Conservation (phyloP, 208 protist genomes). For the Acanthamoeba triangularis region DNA sequence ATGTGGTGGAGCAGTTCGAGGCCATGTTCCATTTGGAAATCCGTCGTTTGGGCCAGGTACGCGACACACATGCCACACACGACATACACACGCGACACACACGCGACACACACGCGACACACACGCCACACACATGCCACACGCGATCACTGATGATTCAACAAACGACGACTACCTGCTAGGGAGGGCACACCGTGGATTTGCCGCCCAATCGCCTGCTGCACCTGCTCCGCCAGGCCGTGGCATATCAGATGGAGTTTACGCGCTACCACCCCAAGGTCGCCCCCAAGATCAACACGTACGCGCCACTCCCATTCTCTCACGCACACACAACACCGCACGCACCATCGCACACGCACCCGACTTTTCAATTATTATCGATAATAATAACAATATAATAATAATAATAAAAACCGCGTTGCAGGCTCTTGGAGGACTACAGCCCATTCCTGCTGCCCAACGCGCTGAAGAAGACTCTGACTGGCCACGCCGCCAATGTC, state of each 20-base stretch:
- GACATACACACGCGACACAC: neutral
- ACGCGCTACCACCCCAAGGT: constrained; percentile 89
- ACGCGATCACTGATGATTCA: no score
- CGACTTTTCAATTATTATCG: no score
- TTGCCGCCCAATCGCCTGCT: constrained; percentile 78
- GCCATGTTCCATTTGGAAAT: constrained; percentile 86
- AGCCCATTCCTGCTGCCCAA: constrained; percentile 88
- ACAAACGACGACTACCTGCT: neutral
- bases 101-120: neutral
- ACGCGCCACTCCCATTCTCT: neutral
- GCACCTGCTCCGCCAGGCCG: constrained; percentile 87
- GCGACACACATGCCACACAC: no score
- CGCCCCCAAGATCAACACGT: constrained; percentile 87
- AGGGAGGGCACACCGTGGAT: constrained; percentile 47
- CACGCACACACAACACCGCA: neutral
- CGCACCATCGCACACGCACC: neutral
- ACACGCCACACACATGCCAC: no score
- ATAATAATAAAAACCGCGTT: no score
- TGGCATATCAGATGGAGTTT: constrained; percentile 91
- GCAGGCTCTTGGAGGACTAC: constrained; percentile 88
- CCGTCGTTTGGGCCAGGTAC: neutral
- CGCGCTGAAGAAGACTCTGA: constrained; percentile 74
- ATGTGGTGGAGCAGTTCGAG: constrained; percentile 86
- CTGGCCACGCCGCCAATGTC: constrained; percentile 88
- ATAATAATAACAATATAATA: no score